Conservation (phyloP, 148 eudicot species). For the Rhododendron simsii region DNA sequence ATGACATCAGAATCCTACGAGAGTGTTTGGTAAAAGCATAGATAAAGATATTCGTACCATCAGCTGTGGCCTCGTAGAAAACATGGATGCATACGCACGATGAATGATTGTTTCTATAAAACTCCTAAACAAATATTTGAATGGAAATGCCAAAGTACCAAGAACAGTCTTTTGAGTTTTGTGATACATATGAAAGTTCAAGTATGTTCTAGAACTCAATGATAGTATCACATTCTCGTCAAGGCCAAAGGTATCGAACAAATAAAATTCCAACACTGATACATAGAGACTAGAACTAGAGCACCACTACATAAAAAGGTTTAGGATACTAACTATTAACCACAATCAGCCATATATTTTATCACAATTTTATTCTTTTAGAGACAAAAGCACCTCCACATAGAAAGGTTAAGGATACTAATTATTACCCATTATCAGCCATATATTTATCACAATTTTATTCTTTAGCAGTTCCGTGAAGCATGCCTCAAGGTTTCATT, state of each 20-base stretch:
- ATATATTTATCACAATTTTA: background rate
- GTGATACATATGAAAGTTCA: background rate
- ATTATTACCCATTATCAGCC: background rate
- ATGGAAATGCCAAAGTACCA: slow-evolving; percentile 1
- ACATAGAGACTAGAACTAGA: background rate
- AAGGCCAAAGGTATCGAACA: background rate
- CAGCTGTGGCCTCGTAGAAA: background rate
- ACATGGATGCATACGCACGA: background rate
- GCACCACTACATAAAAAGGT: background rate
- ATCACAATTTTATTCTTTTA: background rate
- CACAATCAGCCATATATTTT: background rate
- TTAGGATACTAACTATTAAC: background rate
- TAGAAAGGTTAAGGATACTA: background rate
- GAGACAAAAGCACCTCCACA: background rate
- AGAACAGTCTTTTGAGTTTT: background rate
- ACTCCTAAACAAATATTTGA: background rate
- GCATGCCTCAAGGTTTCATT: background rate
- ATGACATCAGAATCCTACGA: background rate
- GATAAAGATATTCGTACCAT: background rate
- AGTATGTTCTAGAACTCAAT: background rate
- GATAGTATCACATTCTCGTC: background rate
- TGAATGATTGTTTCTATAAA: background rate
- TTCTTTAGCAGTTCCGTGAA: background rate
- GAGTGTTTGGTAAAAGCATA: background rate
- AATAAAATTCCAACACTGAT: background rate